Conservation (phyloP, 257 asterid species). For the Capsicum chinense region DNA sequence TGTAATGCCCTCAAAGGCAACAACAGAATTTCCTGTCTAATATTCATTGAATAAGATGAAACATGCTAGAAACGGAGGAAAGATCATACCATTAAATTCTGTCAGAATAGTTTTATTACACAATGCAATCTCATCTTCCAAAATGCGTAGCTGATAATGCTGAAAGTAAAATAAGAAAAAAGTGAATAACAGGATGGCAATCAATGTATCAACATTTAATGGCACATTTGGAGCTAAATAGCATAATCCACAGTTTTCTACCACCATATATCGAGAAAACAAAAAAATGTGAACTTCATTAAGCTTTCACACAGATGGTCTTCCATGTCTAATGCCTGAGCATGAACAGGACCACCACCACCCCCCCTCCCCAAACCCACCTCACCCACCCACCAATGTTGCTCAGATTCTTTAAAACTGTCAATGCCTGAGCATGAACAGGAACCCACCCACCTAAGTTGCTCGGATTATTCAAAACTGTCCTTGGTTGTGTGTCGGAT, state of each 20-base stretch:
- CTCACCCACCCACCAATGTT: neutral
- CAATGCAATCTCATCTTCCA: constrained; percentile 40
- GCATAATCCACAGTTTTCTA: constrained; percentile 1
- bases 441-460: no score
- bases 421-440: no score
- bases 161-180: constrained; percentile 28
- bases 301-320: constrained; percentile 6
- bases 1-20: constrained; percentile 15
- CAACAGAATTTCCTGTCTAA: neutral
- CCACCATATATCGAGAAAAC: constrained; percentile 13
- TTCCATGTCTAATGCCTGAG: constrained; percentile 15
- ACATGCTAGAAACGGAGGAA: neutral
- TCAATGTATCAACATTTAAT: neutral
- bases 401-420: no score
- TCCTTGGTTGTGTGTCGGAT: no score
- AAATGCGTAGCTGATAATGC: constrained; percentile 33
- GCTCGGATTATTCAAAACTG: no score
- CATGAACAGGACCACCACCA: neutral
- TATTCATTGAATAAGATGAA: constrained; percentile 15
- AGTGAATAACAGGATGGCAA: constrained; percentile 10
- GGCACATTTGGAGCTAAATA: neutral
- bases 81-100: constrained; percentile 38
- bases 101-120: constrained; percentile 38
- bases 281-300: neutral
- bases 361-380: neutral